phyloP scores from a whole-genome alignment of 2,329 filamentous ascomycete species.

The Periconia macrospinosa region DNA sequence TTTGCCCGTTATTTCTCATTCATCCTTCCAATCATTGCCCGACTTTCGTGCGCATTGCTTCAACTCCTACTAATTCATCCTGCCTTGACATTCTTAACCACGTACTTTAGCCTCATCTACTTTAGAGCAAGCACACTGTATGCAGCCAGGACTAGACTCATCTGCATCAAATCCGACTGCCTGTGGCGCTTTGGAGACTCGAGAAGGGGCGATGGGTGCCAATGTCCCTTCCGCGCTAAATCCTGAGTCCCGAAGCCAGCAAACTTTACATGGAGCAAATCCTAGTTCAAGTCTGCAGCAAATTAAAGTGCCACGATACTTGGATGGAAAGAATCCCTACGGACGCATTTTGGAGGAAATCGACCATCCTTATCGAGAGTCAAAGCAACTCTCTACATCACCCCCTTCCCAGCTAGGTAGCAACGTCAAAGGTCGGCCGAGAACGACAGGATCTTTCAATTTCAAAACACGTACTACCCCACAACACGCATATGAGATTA shows the following conservation, averaged over 20 bases:
- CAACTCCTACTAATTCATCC: not conserved
- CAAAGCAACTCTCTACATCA: conserved; percentile 2
- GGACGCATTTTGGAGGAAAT: conserved; percentile 29
- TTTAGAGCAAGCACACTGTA: conserved; percentile 9
- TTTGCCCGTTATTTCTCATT: conserved; percentile 14
- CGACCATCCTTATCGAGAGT: conserved; percentile 23
- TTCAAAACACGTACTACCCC: conserved; percentile 20
- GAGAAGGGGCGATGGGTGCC: conserved; percentile 13
- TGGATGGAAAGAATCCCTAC: conserved; percentile 37
- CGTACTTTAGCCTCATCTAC: not conserved
- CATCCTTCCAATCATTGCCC: conserved; percentile 10
- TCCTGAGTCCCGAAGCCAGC: not conserved
- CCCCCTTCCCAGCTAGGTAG: conserved; percentile 26
- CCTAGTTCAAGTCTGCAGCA: conserved; percentile 2
- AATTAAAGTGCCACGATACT: conserved; percentile 29
- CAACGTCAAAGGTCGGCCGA: conserved; percentile 18
- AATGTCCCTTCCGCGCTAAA: too few species aligned
- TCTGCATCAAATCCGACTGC: conserved; percentile 21
- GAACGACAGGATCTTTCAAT: conserved; percentile 18
- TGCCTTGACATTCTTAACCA: not conserved
- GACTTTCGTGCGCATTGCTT: conserved; percentile 9
- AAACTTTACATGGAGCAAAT: too few species aligned
- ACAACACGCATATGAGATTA: conserved; percentile 3
- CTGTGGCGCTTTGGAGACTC: conserved; percentile 13
- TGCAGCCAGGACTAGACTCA: conserved; percentile 25